Base-by-base conservation (phyloP, 2,329 filamentous ascomycete genomes). In the Verticillium zaregamsianum region DNA sequence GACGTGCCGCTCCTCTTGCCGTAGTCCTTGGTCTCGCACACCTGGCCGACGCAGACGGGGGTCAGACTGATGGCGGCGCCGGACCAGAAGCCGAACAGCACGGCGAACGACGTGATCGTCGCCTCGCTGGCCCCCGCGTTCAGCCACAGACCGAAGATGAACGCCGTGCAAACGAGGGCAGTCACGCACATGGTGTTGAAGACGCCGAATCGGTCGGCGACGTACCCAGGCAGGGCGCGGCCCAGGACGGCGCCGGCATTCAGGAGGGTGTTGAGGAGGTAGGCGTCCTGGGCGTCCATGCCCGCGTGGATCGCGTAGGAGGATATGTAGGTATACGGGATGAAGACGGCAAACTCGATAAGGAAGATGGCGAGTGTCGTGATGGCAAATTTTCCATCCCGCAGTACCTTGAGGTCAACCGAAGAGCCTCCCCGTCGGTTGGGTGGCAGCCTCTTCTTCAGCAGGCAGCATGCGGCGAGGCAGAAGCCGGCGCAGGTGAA, bases 21-120 rank as follows among this genome's bases (percentile, higher is more conserved):
- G 65, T 91, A 90, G 57, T 90, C 79, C 64, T 88, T 83, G 0
- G 87, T 90, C 28, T 83, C 81, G 72, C 89, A 92, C 2, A 91
- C 79, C 72, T 90, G 86, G 0, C 87, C 87, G 1, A 92, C 81
- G 64, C 89, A 92, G 0, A 92, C 90, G 0, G 90, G 89, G 0
- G 88, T 89, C 57, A 92, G 71, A 5, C 82, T 86, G 67, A 92
- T 91, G 62, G 89, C 90, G 37, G 82, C 85, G 0, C 90, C 90
- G 17, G 83, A 88, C 17, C 84, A 86, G 68, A 93, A 90, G 0
- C 90, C 90, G 70, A 91, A 91, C 1, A 90, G 68, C 1, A 89
- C 72, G 0, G 83, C 79, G 67, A 89, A 92, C 1, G 85, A 77
- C 58, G 90, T 79, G 0, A 87, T 77, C 28, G 87, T 71, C 0